Percentiles rank a stretch among this genome's conserved stretches.
phyloP scores from a whole-genome alignment of 495 filamentous ascomycete genomes.

The Hypoxylon cercidicola region DNA sequence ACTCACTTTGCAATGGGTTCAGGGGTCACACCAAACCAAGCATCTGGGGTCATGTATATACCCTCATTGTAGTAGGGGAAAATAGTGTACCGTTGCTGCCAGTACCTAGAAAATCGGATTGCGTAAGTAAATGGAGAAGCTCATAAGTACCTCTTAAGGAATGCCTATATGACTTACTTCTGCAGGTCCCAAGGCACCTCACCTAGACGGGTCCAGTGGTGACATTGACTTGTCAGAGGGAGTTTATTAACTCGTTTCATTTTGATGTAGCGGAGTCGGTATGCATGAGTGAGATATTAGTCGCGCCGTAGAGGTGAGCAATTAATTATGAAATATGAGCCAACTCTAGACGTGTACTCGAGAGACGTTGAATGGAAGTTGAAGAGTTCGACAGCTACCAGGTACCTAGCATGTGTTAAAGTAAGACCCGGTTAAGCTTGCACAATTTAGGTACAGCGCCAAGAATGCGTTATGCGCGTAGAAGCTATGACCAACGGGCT shows the following conservation, averaged over 20 bases:
- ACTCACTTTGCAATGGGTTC: slow-evolving; percentile 86
- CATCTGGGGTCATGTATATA: slow-evolving; percentile 87
- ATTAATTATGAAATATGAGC: slow-evolving; percentile 1
- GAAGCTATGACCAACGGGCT: background rate
- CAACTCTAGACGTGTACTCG: too few species aligned
- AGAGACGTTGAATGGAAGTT: background rate
- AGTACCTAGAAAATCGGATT: slow-evolving; percentile 72
- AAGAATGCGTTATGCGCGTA: background rate
- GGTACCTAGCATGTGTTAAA: background rate
- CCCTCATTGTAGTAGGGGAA: slow-evolving; percentile 86
- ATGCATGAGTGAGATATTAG: too few species aligned
- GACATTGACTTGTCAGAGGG: slow-evolving; percentile 63
- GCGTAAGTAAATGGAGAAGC: background rate
- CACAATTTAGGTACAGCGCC: too few species aligned
- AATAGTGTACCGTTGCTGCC: slow-evolving; percentile 83
- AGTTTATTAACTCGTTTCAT: slow-evolving; percentile 49
- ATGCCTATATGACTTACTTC: slow-evolving; percentile 62
- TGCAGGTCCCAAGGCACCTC: slow-evolving; percentile 81
- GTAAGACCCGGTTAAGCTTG: background rate
- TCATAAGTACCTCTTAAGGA: slow-evolving; percentile 5
- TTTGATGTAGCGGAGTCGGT: slow-evolving; percentile 16
- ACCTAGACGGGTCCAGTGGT: slow-evolving; percentile 70
- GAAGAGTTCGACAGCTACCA: background rate
- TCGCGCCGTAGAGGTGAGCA: background rate
- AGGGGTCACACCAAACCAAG: slow-evolving; percentile 96